A percentile compares a stretch with the other conserved stretches of the same genome.
These are phyloP conservation scores for Persicaria tinctoria DNA, from an alignment of 148 eudicot species.

Conservation along the genomic window DNA sequence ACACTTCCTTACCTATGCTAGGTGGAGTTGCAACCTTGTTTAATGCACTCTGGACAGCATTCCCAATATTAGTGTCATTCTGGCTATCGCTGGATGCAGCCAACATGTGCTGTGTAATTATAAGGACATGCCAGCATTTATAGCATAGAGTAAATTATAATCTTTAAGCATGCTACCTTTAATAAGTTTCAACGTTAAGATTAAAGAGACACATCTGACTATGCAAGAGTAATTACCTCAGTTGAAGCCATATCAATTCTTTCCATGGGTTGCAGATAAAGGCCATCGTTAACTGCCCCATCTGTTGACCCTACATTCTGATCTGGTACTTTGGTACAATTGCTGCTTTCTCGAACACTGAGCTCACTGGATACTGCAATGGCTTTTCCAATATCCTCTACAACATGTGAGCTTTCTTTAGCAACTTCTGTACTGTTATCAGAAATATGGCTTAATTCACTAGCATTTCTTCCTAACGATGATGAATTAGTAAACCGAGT, in stretches of 20 bases:
- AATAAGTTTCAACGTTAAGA: background rate
- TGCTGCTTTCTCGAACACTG: constrained; percentile 19
- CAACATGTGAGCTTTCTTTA: constrained; percentile 18
- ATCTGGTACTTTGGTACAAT: constrained; percentile 22
- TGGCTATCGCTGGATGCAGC: constrained; percentile 15
- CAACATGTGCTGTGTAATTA: constrained; percentile 1
- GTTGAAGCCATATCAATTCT: constrained; percentile 15
- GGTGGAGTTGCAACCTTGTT: constrained; percentile 8
- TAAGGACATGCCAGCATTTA: background rate
- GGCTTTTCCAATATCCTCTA: constrained; percentile 16
- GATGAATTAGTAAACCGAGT: constrained; percentile 45
- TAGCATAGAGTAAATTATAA: background rate
- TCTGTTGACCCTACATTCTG: constrained; percentile 14
- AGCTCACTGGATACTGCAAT: constrained; percentile 14
- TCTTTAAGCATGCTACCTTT: background rate
- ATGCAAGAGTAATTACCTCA: constrained; percentile 19
- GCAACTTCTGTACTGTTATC: constrained; percentile 21
- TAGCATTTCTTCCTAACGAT: constrained; percentile 18
- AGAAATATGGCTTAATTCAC: constrained; percentile 21
- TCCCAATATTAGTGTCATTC: constrained; percentile 8
- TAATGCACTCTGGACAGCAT: constrained; percentile 14
- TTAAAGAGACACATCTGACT: background rate
- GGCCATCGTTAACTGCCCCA: constrained; percentile 16
- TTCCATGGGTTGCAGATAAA: constrained; percentile 19
- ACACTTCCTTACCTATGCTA: constrained; percentile 20